phyloP scores from a whole-genome alignment of 257 asterid genomes.

The Paulownia fortunei region DNA sequence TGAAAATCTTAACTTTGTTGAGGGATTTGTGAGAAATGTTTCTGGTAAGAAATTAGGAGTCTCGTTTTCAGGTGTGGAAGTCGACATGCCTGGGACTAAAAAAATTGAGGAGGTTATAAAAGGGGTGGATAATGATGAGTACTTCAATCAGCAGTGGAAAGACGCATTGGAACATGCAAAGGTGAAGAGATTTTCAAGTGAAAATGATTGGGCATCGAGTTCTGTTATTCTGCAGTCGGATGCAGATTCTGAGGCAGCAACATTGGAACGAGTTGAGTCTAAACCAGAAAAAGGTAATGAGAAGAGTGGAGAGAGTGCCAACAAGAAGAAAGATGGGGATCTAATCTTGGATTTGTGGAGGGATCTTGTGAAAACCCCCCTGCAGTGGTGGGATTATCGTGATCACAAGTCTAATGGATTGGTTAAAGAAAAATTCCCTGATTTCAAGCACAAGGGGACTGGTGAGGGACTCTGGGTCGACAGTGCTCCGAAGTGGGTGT shows the following conservation, averaged over 20 bases:
- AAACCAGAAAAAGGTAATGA: conserved; percentile 22
- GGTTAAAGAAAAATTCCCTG: conserved; percentile 57
- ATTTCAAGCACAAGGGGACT: conserved; percentile 66
- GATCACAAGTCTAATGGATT: conserved; percentile 54
- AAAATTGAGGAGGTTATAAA: conserved; percentile 10
- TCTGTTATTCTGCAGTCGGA: not conserved
- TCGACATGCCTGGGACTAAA: not conserved
- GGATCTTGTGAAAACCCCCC: conserved; percentile 65
- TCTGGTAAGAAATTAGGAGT: not conserved
- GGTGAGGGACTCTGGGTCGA: conserved; percentile 54
- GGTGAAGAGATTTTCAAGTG: conserved; percentile 18
- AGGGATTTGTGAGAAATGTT: conserved; percentile 39
- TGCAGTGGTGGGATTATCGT: conserved; percentile 73
- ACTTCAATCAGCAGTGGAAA: conserved; percentile 25
- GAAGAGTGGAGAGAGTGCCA: conserved; percentile 24
- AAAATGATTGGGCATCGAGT: conserved; percentile 2
- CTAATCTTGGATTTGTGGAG: conserved; percentile 52
- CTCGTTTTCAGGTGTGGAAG: conserved; percentile 4
- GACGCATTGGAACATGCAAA: conserved; percentile 36
- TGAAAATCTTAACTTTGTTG: conserved; percentile 65
- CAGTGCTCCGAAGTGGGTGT: conserved; percentile 59
- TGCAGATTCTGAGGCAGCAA: not conserved
- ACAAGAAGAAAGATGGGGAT: conserved; percentile 36
- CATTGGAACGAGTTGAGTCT: not conserved
- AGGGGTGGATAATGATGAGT: conserved; percentile 25